These are phyloP conservation scores for Colletotrichum nymphaeae DNA, from an alignment of 2,329 filamentous ascomycete genomes.

Conservation along the genomic window DNA sequence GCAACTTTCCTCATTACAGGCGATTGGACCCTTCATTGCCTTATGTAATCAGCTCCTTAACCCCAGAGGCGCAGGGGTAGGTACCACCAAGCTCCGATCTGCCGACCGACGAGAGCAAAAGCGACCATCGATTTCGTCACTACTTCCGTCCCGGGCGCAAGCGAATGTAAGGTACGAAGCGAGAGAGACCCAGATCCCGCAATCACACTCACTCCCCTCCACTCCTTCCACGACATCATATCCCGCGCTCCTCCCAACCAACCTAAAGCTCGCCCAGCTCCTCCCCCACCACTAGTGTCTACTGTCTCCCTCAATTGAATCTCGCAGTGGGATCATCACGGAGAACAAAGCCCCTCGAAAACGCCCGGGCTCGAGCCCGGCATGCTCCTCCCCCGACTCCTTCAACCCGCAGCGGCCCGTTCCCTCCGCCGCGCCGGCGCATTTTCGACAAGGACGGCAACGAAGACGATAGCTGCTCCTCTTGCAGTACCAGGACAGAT, in stretches of 20 bases:
- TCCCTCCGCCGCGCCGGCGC: constrained; percentile 36
- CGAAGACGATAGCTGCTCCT: neutral
- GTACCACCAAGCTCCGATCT: constrained; percentile 27
- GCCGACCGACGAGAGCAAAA: constrained; percentile 29
- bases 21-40: neutral
- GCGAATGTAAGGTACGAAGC: neutral
- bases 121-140: constrained; percentile 39
- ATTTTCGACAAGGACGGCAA: neutral
- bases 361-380: constrained; percentile 61
- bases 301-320: neutral
- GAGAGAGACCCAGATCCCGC: neutral
- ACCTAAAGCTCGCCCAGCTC: neutral
- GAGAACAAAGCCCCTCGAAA: neutral
- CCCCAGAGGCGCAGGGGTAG: neutral
- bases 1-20: neutral
- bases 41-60: neutral
- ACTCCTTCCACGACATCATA: neutral
- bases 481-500: neutral
- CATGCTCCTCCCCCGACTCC: constrained; percentile 65
- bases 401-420: constrained; percentile 43
- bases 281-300: neutral
- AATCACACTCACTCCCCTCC: neutral
- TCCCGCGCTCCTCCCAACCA: neutral
- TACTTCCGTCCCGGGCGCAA: constrained; percentile 11
- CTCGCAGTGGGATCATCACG: neutral